Evolutionary conservation across 176 grass and related monocot species (phyloP), one percentile per base, ranked within the genome.

Genomic region (Bonia amplexicaulis): DNA sequence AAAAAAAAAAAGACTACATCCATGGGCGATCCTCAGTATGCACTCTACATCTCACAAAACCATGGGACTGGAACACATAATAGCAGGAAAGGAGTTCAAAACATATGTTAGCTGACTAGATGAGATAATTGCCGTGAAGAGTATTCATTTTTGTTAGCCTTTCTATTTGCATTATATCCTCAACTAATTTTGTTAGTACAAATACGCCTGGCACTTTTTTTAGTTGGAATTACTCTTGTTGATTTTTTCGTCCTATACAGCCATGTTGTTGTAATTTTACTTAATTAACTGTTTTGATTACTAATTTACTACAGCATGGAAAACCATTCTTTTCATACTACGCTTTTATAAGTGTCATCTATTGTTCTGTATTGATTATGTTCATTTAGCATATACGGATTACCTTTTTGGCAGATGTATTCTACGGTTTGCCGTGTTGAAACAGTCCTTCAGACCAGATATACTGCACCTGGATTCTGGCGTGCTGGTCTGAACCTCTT

Each of bases 381-480:
- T 57, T 81, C 17, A 73, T 45, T 71, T 46, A 54, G 66, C n/a
- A 49, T 33, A 79, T 59, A 39, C 49, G 4, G 48, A 19, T 73
- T 82, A 39, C 64, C 71, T 58, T 60, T 46, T 22, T 73, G 62
- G 66, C 88, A 95, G 93, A 91, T 98, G 74, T 94, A 90, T 85
- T 86, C 90, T 71, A 80, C 93, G 2, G 80, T 96, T 85, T 90
- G 89, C 73, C 89, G 93, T 51, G 93, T 96, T 76, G 91, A 91
- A 64, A 95, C 93, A 19, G 71, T 98, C 78, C 91, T 98, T 86
- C 93, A 93, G 81, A 90, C 90, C 60, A 91, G 96, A 87, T 95
- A 98, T 87, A 95, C 91, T 53, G 87, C 93, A 79, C 86, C 89
- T 54, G 93, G 88, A 73, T 98, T 98, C 86, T 98, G 96, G 96